Evolutionary conservation across 148 eudicot genomes (phyloP).

Genomic region (Diospyros kaki): DNA sequence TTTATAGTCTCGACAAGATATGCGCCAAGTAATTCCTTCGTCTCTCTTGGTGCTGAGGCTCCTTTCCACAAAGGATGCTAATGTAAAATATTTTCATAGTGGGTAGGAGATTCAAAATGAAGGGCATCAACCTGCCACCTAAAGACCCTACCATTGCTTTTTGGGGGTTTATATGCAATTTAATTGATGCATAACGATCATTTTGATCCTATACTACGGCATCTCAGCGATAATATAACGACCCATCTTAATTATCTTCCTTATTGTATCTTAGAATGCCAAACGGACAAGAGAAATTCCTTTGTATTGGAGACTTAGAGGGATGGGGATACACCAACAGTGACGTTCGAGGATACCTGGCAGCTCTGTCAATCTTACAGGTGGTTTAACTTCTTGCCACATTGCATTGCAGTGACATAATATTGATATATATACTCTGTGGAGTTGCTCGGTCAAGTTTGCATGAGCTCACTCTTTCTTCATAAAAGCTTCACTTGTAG

Average conservation of each 20-base stretch:
- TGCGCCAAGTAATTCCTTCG: constrained; percentile 38
- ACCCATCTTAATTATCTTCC: not conserved
- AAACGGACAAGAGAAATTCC: constrained; percentile 45
- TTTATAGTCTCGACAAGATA: constrained; percentile 44
- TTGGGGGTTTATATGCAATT: not conserved
- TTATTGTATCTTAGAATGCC: constrained; percentile 33
- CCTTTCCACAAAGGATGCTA: not conserved
- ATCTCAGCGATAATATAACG: not conserved
- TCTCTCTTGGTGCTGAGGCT: constrained; percentile 6
- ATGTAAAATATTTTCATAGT: not conserved
- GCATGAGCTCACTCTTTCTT: not conserved
- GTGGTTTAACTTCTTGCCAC: constrained; percentile 33
- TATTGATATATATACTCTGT: not conserved
- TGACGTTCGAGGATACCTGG: constrained; percentile 53
- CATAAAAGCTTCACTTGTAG: not conserved
- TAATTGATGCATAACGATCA: not conserved
- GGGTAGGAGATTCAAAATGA: not conserved
- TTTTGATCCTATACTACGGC: not conserved
- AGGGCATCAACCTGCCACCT: not conserved
- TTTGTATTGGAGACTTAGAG: constrained; percentile 44
- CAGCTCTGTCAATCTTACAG: constrained; percentile 60
- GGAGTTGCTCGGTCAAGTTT: not conserved
- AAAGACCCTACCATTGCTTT: not conserved
- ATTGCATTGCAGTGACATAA: not conserved
- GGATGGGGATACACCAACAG: constrained; percentile 59